Evolutionary conservation across 192 early-diverging fungal species (phyloP), one percentile per base, ranked within the genome.

Genomic region (Borealophlyctis nickersoniae): DNA sequence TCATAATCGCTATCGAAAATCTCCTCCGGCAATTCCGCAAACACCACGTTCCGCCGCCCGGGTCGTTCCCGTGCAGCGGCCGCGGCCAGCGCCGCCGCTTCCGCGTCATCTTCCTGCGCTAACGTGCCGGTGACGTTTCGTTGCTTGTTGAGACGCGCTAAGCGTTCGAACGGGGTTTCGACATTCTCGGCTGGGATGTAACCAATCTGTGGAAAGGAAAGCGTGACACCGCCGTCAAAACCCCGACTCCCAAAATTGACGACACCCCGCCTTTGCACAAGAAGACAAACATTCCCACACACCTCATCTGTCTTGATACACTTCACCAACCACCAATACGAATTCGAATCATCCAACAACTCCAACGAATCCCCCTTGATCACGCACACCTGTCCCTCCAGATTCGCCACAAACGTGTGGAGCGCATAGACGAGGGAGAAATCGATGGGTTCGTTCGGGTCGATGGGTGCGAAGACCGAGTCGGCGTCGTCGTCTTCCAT

Each of bases 101-200:
- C 23, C 30, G 33, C 69, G 75, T 66, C 80, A 79, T 29, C 62
- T 69, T 49, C 69, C 49, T 67, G 79, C 60, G 66, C 70, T 27
- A 63, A 57, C 26, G 78, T 57, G 54, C 81, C 71, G 57, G 85
- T 77, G 2, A 92, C 83, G 75, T 92, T 92, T 31, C 81, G 69
- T 57, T 81, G 77, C 63, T 88, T 88, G 68, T 92, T 91, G 28
- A 92, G 68, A 35, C 91, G 78, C 11, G 89, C 91, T 36, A 92
- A 62, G 30, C 88, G 80, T 64, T 92, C 91, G 68, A 76, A 87
- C 0, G 91, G 91, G 2, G 89, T 92, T 82, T 93, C 91, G 35
- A 93, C 86, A 62, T 93, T 91, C 65, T 93, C 91, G 2, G 91
- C 91, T 27, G 91, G 91, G 54, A 93, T 90, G 68, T 93, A 93